Evolutionary conservation across 192 early-diverging fungal genomes (phyloP).

Genomic region (Obelidium mucronatum): DNA sequence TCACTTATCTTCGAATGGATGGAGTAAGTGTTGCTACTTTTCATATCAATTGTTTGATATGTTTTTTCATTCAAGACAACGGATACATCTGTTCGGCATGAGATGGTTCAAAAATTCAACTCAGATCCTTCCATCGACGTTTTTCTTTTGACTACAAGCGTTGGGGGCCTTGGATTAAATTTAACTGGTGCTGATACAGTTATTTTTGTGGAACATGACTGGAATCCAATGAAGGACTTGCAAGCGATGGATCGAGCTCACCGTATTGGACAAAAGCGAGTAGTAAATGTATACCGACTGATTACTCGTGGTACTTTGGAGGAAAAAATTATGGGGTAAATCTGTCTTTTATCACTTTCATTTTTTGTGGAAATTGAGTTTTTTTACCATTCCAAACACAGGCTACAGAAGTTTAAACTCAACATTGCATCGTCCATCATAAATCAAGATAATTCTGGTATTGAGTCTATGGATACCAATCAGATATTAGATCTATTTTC

Average conservation of each 20-base stretch:
- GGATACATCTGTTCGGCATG: constrained; percentile 82
- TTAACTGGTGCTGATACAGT: constrained; percentile 99
- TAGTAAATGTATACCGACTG: constrained; percentile 97
- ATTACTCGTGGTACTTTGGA: constrained; percentile 97
- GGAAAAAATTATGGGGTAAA: constrained; percentile 99
- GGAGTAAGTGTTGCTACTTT: no score
- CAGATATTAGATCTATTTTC: constrained; percentile 94
- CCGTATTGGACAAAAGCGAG: constrained; percentile 95
- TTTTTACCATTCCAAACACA: no score
- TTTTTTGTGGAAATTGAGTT: constrained; percentile 8
- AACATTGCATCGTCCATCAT: constrained; percentile 96
- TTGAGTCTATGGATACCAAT: constrained; percentile 95
- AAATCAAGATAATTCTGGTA: constrained; percentile 94
- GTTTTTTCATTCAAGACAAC: no score
- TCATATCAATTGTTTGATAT: no score
- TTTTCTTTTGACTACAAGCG: constrained; percentile 93
- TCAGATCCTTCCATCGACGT: constrained; percentile 95
- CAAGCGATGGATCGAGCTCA: constrained; percentile 99
- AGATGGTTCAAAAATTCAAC: constrained; percentile 94
- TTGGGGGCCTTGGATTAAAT: constrained; percentile 96
- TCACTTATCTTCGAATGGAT: constrained; percentile 94
- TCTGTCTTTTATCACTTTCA: constrained; percentile 13
- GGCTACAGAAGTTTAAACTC: constrained; percentile 96
- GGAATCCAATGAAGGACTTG: constrained; percentile 99
- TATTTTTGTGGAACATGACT: constrained; percentile 99